phyloP scores from a whole-genome alignment of 768 basidiomycete genomes.

The Fibroporia radiculosa region DNA sequence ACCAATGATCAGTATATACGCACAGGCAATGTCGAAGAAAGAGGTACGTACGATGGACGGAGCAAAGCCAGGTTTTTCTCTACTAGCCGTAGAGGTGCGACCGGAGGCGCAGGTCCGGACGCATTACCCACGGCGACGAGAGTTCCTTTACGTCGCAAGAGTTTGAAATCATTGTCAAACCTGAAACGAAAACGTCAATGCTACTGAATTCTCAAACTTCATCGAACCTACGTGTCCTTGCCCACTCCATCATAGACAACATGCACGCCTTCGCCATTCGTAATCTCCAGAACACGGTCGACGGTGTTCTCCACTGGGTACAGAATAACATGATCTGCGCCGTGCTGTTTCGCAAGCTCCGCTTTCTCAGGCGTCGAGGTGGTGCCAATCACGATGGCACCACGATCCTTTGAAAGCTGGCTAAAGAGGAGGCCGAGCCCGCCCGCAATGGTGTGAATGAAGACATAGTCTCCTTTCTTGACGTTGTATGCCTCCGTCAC shows the following conservation, averaged over 20 bases:
- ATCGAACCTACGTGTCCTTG: constrained; percentile 71
- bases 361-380: constrained; percentile 84
- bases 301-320: constrained; percentile 74
- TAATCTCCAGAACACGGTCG: constrained; percentile 63
- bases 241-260: constrained; percentile 96
- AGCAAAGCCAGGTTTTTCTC: constrained; percentile 75
- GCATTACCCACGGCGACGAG: constrained; percentile 87
- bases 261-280: constrained; percentile 74
- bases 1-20: background rate
- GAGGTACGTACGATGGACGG: constrained; percentile 48
- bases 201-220: background rate
- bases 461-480: constrained; percentile 68
- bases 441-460: constrained; percentile 89
- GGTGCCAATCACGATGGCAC: constrained; percentile 90
- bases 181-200: constrained; percentile 26
- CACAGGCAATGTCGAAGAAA: background rate
- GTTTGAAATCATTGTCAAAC: constrained; percentile 74
- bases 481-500: constrained; percentile 82
- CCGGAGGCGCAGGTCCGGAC: constrained; percentile 70
- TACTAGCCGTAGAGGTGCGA: constrained; percentile 62
- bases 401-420: constrained; percentile 63
- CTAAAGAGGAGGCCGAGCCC: constrained; percentile 69
- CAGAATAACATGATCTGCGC: constrained; percentile 83
- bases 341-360: constrained; percentile 64
- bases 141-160: constrained; percentile 77